Evolutionary conservation across 2,329 filamentous ascomycete genomes (phyloP).

Genomic region (Fusarium pseudonygamai): DNA sequence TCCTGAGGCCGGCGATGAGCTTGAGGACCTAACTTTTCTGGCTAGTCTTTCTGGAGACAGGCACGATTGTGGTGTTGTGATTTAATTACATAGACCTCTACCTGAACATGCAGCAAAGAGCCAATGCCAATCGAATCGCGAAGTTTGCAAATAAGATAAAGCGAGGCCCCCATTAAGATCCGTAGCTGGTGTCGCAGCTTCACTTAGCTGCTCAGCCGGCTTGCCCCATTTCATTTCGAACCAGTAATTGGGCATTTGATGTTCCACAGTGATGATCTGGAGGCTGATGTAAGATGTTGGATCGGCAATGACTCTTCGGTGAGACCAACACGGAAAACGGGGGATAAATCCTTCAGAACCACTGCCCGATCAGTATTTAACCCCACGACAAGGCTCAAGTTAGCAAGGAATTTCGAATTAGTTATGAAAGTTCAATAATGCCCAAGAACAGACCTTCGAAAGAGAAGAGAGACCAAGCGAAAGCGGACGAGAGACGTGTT

Average conservation of each 20-base stretch:
- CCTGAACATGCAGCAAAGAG: too few species aligned
- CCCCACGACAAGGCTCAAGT: too few species aligned
- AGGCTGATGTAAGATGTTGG: neutral
- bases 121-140: neutral
- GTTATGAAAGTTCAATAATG: accelerated
- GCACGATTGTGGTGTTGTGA: too few species aligned
- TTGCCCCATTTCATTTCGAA: accelerated
- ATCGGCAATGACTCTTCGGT: neutral
- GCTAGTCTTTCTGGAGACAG: too few species aligned
- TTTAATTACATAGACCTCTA: too few species aligned
- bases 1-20: too few species aligned
- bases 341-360: neutral
- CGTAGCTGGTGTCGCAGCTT: accelerated
- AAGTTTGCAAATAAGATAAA: accelerated
- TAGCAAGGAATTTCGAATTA: too few species aligned
- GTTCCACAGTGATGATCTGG: accelerated
- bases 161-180: accelerated
- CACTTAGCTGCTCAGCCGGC: accelerated
- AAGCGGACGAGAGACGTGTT: accelerated
- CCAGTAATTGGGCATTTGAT: accelerated
- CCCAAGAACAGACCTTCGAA: neutral
- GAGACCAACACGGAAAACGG: neutral
- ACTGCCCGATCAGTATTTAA: neutral
- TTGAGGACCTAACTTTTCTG: too few species aligned
- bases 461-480: neutral